Base-by-base conservation (phyloP, 2,329 filamentous ascomycete genomes). In the Botryosphaeria dothidea region DNA sequence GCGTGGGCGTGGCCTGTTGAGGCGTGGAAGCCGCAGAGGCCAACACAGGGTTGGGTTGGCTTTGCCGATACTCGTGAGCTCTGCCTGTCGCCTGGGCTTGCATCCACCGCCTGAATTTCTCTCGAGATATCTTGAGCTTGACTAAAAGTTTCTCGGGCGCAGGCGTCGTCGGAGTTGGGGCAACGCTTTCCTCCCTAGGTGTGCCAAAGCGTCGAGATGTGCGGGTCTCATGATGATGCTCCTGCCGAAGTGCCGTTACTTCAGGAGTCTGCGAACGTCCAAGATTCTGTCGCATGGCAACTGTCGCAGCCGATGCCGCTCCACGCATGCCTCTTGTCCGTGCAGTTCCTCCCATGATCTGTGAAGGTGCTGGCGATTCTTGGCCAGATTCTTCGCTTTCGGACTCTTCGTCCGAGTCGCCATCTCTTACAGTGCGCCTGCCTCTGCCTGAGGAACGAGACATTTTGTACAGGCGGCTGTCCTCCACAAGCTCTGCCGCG, bases 201-300 rank as follows among this genome's bases (percentile, higher is more conserved):
- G 91, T 86, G 63, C 85, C 73, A 66, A 81, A 77, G 69, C 86
- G 82, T 68, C 87, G 82, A 5, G 89, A 89, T 7, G 86, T 88
- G 71, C 93, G 84, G 1, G 90, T 86, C 75, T 97, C 92, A 71
- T 91, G 87, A 71, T 88, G 88, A 70, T 89, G 89, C 38, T 60
- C 41, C 34, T 60, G 56, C 25, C 41, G 56, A n/a, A 60, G 56
- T 17, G 56, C 63, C 83, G 79, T 49, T 83, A 85, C 9, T 75
- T 98, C 95, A 3, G 95, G 95, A 0, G 95, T 98, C 75, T 93
- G 92, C 34, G 94, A 97, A 67, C 95, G 89, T n/a, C 81, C 83
- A 51, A 84, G 80, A 68, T 92, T 90, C 38, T 90, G 90, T 68
- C 86, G 81, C 87, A 98, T 94, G 64, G 93, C 90, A 68, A 92